These are phyloP conservation scores for Yamadazyma akitaensis DNA, from an alignment of 805 yeast species.

Conservation along the genomic window DNA sequence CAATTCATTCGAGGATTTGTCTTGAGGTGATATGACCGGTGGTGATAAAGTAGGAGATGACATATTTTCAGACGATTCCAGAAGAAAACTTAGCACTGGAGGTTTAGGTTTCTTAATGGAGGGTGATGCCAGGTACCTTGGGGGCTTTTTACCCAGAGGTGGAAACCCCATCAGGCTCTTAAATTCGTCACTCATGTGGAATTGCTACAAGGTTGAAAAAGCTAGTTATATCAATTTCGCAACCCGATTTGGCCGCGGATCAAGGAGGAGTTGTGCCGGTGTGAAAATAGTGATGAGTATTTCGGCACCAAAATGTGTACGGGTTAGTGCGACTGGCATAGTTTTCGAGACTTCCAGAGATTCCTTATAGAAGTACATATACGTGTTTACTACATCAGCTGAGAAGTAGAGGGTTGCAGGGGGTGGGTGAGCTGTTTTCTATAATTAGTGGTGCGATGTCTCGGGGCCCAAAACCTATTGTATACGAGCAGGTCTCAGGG, in stretches of 20 bases:
- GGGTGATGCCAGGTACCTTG: not conserved
- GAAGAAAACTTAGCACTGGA: not conserved
- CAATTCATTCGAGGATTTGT: not conserved
- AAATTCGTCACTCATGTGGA: not conserved
- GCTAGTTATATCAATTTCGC: not conserved
- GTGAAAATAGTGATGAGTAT: not conserved
- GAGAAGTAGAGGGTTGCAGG: too few relatives aligned
- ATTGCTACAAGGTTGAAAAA: not conserved
- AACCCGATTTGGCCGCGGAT: conserved; percentile 1
- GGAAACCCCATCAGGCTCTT: not conserved
- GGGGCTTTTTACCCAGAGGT: not conserved
- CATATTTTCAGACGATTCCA: not conserved
- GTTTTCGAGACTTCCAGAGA: too few relatives aligned
- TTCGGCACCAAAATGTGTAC: too few relatives aligned
- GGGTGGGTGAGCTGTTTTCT: too few relatives aligned
- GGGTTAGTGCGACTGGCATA: too few relatives aligned
- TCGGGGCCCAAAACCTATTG: too few relatives aligned
- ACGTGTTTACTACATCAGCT: too few relatives aligned
- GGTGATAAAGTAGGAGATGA: not conserved
- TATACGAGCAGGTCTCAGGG: too few relatives aligned
- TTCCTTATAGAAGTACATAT: too few relatives aligned
- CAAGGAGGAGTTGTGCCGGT: not conserved
- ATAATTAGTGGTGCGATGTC: too few relatives aligned
- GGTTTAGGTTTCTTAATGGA: not conserved
- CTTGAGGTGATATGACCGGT: not conserved